Evolutionary conservation across 352 stramenopile species (phyloP).

Genomic region (Phytopythium boreale): DNA sequence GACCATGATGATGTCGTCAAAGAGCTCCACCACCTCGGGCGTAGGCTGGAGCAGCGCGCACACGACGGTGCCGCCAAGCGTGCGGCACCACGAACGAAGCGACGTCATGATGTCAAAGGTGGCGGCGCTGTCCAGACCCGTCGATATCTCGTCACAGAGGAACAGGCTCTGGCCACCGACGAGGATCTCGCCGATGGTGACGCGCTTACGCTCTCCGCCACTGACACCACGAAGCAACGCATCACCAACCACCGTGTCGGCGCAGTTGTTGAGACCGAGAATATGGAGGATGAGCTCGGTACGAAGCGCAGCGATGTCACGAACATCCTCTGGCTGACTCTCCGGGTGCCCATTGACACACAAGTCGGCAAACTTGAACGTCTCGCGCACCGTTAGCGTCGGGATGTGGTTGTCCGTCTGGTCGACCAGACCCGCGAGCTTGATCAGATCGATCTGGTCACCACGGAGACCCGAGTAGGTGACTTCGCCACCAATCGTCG

Average conservation of each 20-base stretch:
- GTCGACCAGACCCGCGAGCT: slow-evolving; percentile 64
- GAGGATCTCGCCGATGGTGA: slow-evolving; percentile 67
- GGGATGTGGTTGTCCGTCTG: slow-evolving; percentile 88
- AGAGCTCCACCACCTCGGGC: slow-evolving; percentile 91
- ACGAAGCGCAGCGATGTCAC: slow-evolving; percentile 47
- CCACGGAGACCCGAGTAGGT: slow-evolving; percentile 38
- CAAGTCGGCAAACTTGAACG: slow-evolving; percentile 91
- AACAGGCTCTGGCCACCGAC: slow-evolving; percentile 41
- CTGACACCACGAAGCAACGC: slow-evolving; percentile 67
- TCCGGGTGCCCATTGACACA: slow-evolving; percentile 60
- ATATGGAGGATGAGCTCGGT: slow-evolving; percentile 66
- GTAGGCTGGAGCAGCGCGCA: slow-evolving; percentile 25
- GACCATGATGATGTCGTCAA: slow-evolving; percentile 95
- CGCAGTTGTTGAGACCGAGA: slow-evolving; percentile 85
- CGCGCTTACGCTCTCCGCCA: slow-evolving; percentile 74
- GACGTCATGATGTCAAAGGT: slow-evolving; percentile 44
- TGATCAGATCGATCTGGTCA: slow-evolving; percentile 51
- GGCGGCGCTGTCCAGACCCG: slow-evolving; percentile 44
- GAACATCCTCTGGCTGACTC: slow-evolving; percentile 59
- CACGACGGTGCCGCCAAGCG: slow-evolving; percentile 22
- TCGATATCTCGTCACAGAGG: slow-evolving; percentile 66
- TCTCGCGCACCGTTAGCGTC: slow-evolving; percentile 93
- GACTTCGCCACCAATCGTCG: slow-evolving; percentile 37
- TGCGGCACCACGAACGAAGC: slow-evolving; percentile 33
- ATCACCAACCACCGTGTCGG: slow-evolving; percentile 92